phyloP scores from a whole-genome alignment of 78 protist genomes.

The Isochrysis galbana region DNA sequence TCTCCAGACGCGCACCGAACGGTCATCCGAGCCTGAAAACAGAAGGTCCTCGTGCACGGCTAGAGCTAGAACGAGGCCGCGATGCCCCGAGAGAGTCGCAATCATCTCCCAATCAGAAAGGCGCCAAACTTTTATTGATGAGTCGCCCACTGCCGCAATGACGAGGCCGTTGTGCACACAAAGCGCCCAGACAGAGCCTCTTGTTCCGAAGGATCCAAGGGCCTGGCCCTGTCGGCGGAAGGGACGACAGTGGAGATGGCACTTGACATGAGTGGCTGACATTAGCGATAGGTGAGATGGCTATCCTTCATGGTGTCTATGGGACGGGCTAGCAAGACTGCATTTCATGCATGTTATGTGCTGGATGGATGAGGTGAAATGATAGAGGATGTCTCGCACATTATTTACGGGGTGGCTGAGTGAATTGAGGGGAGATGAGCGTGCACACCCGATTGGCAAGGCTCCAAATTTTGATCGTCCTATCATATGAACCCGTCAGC shows the following conservation, averaged over 20 bases:
- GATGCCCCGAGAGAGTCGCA: conserved; percentile 8
- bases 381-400: too few species aligned
- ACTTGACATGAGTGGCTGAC: too few species aligned
- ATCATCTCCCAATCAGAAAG: not conserved
- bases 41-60: not conserved
- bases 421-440: too few species aligned
- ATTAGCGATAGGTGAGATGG: too few species aligned
- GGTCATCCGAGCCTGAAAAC: not conserved
- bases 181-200: not conserved
- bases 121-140: not conserved
- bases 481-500: not conserved
- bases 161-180: not conserved
- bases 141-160: not conserved
- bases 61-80: conserved; percentile 16
- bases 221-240: too few species aligned
- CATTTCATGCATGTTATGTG: too few species aligned
- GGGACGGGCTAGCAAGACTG: too few species aligned
- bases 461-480: not conserved
- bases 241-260: too few species aligned
- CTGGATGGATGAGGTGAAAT: too few species aligned
- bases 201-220: not conserved
- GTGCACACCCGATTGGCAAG: not conserved
- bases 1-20: not conserved
- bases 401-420: too few species aligned
- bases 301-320: too few species aligned